Conservation (phyloP, 2,329 filamentous ascomycete species). For the Tolypocladium sp. region DNA sequence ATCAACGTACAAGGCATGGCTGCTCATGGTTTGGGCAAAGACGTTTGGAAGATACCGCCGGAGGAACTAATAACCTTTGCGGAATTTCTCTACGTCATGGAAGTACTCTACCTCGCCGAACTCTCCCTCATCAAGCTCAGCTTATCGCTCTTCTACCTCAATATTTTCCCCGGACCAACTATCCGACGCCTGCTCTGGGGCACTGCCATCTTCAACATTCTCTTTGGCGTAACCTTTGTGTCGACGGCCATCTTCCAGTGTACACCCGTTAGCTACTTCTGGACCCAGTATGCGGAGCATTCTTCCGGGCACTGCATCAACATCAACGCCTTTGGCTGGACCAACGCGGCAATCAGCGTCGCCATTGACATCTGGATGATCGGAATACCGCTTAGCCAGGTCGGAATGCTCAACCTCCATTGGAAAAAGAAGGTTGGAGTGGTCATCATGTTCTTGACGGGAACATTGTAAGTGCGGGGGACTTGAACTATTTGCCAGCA, state of each 20-base stretch:
- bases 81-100: conserved; percentile 26
- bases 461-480: conserved; percentile 18
- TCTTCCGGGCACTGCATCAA: conserved; percentile 33
- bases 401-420: conserved; percentile 26
- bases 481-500: not conserved
- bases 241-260: conserved; percentile 28
- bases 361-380: conserved; percentile 37
- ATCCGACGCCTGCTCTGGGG: conserved; percentile 28
- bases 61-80: conserved; percentile 29
- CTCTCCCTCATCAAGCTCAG: conserved; percentile 34
- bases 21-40: conserved; percentile 30
- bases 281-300: conserved; percentile 34
- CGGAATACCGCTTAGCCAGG: conserved; percentile 31
- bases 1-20: conserved; percentile 18
- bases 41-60: conserved; percentile 34
- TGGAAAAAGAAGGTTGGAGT: conserved; percentile 34
- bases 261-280: conserved; percentile 29
- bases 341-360: conserved; percentile 36
- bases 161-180: conserved; percentile 30
- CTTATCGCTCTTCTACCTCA: conserved; percentile 40
- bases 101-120: conserved; percentile 30
- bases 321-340: conserved; percentile 34
- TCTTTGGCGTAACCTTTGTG: not conserved
- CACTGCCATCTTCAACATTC: conserved; percentile 6
- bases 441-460: conserved; percentile 33